A percentile compares a stretch with the other conserved stretches of the same genome.
Evolutionary conservation across 441 rosid species (phyloP).

Genomic region (Arabidopsis lyrata): DNA sequence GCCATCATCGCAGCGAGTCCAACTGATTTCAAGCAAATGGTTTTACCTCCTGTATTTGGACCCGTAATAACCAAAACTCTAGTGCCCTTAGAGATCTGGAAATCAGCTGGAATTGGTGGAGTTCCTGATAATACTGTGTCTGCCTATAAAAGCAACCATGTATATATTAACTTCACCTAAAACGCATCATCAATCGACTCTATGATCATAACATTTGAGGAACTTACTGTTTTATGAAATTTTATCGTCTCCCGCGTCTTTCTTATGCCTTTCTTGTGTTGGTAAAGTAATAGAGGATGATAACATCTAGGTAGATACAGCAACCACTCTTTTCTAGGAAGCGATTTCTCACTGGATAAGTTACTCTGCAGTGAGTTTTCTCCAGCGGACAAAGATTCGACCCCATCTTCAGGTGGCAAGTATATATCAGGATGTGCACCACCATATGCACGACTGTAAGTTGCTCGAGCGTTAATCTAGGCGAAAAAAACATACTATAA

Average conservation of each 20-base stretch:
- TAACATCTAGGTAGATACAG: conserved; percentile 82
- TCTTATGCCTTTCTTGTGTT: conserved; percentile 70
- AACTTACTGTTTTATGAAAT: conserved; percentile 64
- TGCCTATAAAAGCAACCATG: conserved; percentile 54
- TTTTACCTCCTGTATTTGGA: conserved; percentile 98
- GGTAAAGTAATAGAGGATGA: conserved; percentile 90
- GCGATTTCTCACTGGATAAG: conserved; percentile 42
- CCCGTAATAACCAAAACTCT: conserved; percentile 93
- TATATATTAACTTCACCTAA: conserved; percentile 32
- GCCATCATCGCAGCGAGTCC: conserved; percentile 99
- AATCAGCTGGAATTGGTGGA: conserved; percentile 82
- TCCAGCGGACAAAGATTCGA: conserved; percentile 47
- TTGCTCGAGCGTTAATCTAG: conserved; percentile 93
- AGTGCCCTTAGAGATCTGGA: conserved; percentile 67
- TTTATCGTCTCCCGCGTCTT: conserved; percentile 57
- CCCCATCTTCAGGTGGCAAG: conserved; percentile 58
- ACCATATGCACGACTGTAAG: conserved; percentile 77
- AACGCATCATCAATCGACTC: not conserved
- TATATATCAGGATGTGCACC: conserved; percentile 77
- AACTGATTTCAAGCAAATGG: conserved; percentile 87
- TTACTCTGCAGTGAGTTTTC: conserved; percentile 45
- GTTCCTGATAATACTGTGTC: conserved; percentile 52
- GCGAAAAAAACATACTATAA: conserved; percentile 35
- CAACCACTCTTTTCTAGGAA: conserved; percentile 64
- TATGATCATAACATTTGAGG: conserved; percentile 4